Base-by-base conservation (phyloP, 2,329 filamentous ascomycete species). In the Claviceps citrina region DNA sequence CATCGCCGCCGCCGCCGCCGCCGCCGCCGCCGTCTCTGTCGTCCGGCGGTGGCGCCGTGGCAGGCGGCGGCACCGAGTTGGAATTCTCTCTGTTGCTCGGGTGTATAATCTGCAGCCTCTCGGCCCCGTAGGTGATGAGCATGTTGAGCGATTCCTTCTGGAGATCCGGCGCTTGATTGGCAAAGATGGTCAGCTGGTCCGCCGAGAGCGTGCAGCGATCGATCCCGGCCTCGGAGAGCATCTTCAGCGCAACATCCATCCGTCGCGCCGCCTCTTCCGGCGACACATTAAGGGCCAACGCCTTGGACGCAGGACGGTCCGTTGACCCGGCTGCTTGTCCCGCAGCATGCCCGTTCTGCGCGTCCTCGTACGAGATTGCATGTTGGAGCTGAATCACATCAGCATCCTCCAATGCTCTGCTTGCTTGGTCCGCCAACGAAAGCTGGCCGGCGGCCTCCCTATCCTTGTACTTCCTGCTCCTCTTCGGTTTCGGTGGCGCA, bases 101-200 rank as follows among this genome's bases (percentile, higher is more conserved):
- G 39, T 74, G 71, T 5, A 77, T 67, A 36, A 77, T 75, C 9
- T 68, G 62, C 19, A 77, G 54, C 12, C 67, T 59, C 49, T 75
- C 70, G 6, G 73, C 71, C 16, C 73, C 73, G 41, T 75, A 75
- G 48, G 64, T 67, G 1, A 65, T 62, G 9, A 76, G 59, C 70
- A 77, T 71, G 1, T 59, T 62, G 12, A 77, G 54, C 1, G 73
- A 76, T 39, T 70, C 63, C 39, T 59, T 57, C 46, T 76, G 73
- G 5, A 76, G 53, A 3, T 67, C 62, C 0, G 71, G 70, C 1
- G 71, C 66, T 53, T 77, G 73, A 40, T 77, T 76, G 7, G 71
- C 62, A 46, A 77, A 73, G 13, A 75, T 76, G 46, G 59, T 66
- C 44, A 76, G 73, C 48, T 76, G 72, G 34, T 76, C 71, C 4